These are phyloP conservation scores for Trichaptum fuscoviolaceum DNA, from an alignment of 768 basidiomycete species.

Conservation along the genomic window DNA sequence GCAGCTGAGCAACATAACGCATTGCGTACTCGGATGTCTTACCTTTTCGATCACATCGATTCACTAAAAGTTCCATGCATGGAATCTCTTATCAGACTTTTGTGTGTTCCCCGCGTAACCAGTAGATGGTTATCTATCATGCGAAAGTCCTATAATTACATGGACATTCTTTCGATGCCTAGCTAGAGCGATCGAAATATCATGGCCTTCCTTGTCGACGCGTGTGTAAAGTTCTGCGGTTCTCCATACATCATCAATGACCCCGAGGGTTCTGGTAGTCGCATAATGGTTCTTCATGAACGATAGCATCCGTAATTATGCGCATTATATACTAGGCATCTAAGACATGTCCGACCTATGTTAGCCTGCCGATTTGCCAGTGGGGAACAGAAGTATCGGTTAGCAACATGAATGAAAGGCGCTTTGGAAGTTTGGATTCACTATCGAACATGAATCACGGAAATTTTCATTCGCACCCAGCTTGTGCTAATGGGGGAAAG, in stretches of 20 bases:
- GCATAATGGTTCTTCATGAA: slow-evolving; percentile 1
- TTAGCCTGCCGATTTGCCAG: background rate
- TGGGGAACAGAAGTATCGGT: background rate
- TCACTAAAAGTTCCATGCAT: background rate
- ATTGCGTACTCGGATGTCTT: background rate
- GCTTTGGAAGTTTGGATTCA: background rate
- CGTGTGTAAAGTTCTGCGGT: background rate
- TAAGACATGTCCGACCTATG: background rate
- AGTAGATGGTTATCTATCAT: background rate
- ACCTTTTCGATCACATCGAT: background rate
- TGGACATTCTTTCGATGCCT: background rate
- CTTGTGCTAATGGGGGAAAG: background rate
- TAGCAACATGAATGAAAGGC: background rate
- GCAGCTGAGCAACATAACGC: too few relatives aligned
- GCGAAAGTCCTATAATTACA: background rate
- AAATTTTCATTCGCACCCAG: background rate
- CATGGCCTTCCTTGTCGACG: background rate
- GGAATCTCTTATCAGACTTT: background rate
- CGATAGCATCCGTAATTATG: background rate
- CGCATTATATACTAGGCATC: background rate
- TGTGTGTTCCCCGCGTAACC: background rate
- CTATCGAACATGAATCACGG: background rate
- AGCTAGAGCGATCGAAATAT: background rate
- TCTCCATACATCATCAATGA: background rate
- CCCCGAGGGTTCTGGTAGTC: background rate